Evolutionary conservation across 2,329 filamentous ascomycete genomes (phyloP).

Genomic region (Colletotrichum cuscutae): DNA sequence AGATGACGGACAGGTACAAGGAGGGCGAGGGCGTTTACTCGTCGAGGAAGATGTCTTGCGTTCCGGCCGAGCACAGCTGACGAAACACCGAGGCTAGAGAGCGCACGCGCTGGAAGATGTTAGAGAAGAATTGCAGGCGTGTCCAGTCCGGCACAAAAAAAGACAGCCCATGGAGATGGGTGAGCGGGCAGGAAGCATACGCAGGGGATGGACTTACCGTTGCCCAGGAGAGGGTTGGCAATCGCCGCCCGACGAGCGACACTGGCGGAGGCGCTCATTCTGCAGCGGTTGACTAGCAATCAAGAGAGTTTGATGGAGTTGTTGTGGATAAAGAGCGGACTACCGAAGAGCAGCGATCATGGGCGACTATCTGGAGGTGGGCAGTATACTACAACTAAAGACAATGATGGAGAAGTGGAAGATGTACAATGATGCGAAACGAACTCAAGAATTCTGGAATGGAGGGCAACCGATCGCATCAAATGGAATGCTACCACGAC

Average conservation of each 20-base stretch:
- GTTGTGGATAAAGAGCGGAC: neutral
- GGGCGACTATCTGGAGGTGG: conserved; percentile 2
- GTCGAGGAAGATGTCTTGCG: conserved; percentile 54
- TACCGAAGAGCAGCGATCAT: conserved; percentile 19
- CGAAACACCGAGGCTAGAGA: conserved; percentile 59
- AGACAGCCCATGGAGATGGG: neutral
- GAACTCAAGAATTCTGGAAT: conserved; percentile 28
- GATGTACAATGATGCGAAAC: conserved; percentile 31
- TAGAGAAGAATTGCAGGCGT: conserved; percentile 37
- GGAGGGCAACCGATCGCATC: conserved; percentile 34
- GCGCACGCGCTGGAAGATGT: conserved; percentile 52
- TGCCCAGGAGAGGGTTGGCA: conserved; percentile 62
- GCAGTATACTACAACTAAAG: conserved; percentile 27
- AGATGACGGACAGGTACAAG: conserved; percentile 66
- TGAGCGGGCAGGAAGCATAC: conserved; percentile 23
- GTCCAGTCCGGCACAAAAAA: neutral
- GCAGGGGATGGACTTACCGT: conserved; percentile 50
- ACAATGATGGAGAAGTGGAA: conserved; percentile 26
- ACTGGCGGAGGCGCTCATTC: conserved; percentile 67
- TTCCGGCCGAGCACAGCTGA: conserved; percentile 59
- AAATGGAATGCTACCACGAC: conserved; percentile 33
- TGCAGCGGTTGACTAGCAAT: conserved; percentile 22
- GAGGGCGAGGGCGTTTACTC: conserved; percentile 64
- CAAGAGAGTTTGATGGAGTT: neutral
- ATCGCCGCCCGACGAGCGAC: conserved; percentile 65